Base-by-base conservation (phyloP, 331 rosid genomes). In the Saraca asoca region DNA sequence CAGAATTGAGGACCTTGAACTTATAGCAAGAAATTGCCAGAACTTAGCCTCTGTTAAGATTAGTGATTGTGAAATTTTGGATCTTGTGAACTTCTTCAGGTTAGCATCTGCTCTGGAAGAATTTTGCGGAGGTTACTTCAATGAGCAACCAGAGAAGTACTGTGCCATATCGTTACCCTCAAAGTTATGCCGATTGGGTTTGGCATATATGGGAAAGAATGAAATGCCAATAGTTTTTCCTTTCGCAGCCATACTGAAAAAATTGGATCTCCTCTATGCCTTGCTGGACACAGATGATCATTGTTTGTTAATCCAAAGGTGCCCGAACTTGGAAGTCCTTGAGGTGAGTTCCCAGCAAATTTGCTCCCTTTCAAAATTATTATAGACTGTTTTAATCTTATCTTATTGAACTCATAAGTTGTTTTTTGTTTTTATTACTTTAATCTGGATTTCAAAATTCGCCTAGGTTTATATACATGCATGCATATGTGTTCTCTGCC, bases 281-380 rank as follows among this genome's bases (percentile, higher is more conserved):
- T 57, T 94, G 86, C 88, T 94, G 7, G 90, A 86, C 77, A 94
- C 96, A 0, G 96, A 90, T 58, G 99, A 94, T 70, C 97, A 94
- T 66, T 94, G 99, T 53, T 76, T 48, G 4, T 83, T 93, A 77
- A 90, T 93, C 51, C 90, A 84, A 34, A 88, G 75, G 83, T 86
- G 98, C 75, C 97, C 97, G 68, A 90, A 88, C 85, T 78, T 94
- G 73, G 91, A 80, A 86, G 80, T 86, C 61, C 95, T 94, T 11
- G 97, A 88, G 97, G 99, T 84, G 70, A 45, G 44, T 50, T 76
- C 64, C 45, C 11, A 49, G 2, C 69, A 39, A 71, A 71, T 57
- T 64, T 62, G 53, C 44, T 41, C 38, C 9, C 35, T 58, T 64
- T 51, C 29, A 24, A 20, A 54, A 17, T 51, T 58, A 51, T 65